Evolutionary conservation across 108 stramenopile genomes (phyloP), one percentile per base, ranked within the genome.

Genomic region (Pseudonitzschia delicatissima): DNA sequence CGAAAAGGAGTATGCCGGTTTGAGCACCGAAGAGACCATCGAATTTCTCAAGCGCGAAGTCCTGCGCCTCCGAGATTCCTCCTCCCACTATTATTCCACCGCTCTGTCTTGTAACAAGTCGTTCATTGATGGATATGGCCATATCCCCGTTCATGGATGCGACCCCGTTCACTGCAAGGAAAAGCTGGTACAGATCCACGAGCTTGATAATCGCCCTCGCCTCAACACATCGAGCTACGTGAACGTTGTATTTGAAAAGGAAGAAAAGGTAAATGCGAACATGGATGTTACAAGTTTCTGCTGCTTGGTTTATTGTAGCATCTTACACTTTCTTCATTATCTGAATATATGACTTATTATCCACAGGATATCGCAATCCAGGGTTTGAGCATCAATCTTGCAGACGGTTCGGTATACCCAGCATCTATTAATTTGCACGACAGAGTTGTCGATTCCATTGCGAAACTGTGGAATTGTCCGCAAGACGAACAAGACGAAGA

Each of bases 361-460:
- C 40, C 13, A 42, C 15, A 55, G 8, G 55, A 36, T 17, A 71
- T 77, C 11, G 77, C 74, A 11, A 15, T 67, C 12, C 53, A 74
- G 23, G 78, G 73, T 26, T 27, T 64, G 17, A 27, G 71, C 52
- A 62, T 76, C 12, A 78, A 77, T 27, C 45, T 77, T n/a, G 77
- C 77, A 13, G 77, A 77, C 55, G 71, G 63, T n/a, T 66, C 66
- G 44, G 77, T 77, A 2, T 77, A 77, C 32, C 77, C 77, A 11
- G 42, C 70, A 8, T 65, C 62, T 13, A 47, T 77, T 21, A 51
- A 77, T 35, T 57, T 77, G 4, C 77, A 77, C 47, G 65, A 77
- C 67, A 62, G 55, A 17, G 68, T 71, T 45, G 82, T 83, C 37
- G 77, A 77, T 71, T 77, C 73, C 49, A 74, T 82, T 52, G 78